Evolutionary conservation across 2,329 filamentous ascomycete genomes (phyloP).

Genomic region (Botrytis aclada): DNA sequence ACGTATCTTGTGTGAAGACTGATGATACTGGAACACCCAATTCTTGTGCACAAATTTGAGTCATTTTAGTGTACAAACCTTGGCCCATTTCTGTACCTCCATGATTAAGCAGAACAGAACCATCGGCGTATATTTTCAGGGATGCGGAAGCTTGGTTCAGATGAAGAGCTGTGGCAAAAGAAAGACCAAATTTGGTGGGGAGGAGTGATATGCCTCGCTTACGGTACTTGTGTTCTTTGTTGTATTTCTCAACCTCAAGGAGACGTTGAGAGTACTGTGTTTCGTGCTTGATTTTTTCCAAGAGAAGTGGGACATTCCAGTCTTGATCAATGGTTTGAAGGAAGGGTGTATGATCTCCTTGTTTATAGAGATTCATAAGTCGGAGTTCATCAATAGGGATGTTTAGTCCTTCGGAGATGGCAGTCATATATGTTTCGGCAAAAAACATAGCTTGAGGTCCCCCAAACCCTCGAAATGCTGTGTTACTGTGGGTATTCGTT

Average conservation of each 20-base stretch:
- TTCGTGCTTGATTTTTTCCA: constrained; percentile 76
- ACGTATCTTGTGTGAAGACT: constrained; percentile 88
- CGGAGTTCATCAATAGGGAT: constrained; percentile 79
- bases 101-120: constrained; percentile 84
- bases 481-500: constrained; percentile 81
- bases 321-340: constrained; percentile 76
- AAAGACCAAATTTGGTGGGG: constrained; percentile 95
- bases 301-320: constrained; percentile 93
- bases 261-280: constrained; percentile 66
- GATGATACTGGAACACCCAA: constrained; percentile 72
- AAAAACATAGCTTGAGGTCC: constrained; percentile 96
- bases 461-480: constrained; percentile 91
- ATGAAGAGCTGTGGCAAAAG: constrained; percentile 82
- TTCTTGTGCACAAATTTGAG: constrained; percentile 86
- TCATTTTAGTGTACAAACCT: constrained; percentile 90
- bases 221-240: constrained; percentile 83
- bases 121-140: constrained; percentile 95
- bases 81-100: constrained; percentile 98
- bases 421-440: constrained; percentile 80
- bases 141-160: constrained; percentile 91
- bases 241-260: constrained; percentile 70
- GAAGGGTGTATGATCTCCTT: constrained; percentile 77
- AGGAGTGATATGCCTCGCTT: constrained; percentile 73
- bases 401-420: constrained; percentile 78
- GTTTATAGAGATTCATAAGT: constrained; percentile 81